Evolutionary conservation across 2,329 filamentous ascomycete genomes (phyloP), one percentile per base, ranked within the genome.

Genomic region (Aspergillus texensis): DNA sequence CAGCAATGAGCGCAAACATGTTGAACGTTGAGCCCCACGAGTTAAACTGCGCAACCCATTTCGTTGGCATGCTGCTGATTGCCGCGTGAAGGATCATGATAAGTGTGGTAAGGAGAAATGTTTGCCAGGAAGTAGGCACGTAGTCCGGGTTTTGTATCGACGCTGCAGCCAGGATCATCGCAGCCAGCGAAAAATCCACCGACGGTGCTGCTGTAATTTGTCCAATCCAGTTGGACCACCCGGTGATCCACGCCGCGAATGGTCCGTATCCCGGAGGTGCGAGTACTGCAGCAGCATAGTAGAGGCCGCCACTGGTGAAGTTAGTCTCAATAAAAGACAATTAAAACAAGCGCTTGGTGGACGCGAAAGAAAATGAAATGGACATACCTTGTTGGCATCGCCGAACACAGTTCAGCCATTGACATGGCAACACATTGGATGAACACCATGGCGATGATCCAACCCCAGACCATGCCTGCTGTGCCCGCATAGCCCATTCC

Each of bases 391-490:
- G 89, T 91, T 4, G 89, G 89, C 89, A 92, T 91, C 52, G 87
- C 88, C 3, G 86, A 89, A 70, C 89, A 91, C 21, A 92, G 79
- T 76, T 92, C 90, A 1, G 90, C 90, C 86, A 89, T 88, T 24
- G 84, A 85, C 77, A 87, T 84, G 10, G 90, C 89, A 61, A 92
- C 86, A 74, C 86, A 88, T 72, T 91, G 86, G 45, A 92, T 91
- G 46, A 91, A 91, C 6, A 89, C 68, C 85, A 91, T 90, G 56
- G 89, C 89, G 53, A 92, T 81, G 32, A 92, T 78, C 90, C 90
- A 93, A 6, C 90, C 90, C 90, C 90, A 92, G 2, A 88, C 88
- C 88, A 91, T 91, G 28, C 88, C 88, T 63, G 81, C 84, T 0
- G 83, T 86, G 5, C 85, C 82, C 26, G 83, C 83, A 73, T 86